Evolutionary conservation across 1,284 basidiomycete species (phyloP).

Genomic region (Psilocybe mexicana): DNA sequence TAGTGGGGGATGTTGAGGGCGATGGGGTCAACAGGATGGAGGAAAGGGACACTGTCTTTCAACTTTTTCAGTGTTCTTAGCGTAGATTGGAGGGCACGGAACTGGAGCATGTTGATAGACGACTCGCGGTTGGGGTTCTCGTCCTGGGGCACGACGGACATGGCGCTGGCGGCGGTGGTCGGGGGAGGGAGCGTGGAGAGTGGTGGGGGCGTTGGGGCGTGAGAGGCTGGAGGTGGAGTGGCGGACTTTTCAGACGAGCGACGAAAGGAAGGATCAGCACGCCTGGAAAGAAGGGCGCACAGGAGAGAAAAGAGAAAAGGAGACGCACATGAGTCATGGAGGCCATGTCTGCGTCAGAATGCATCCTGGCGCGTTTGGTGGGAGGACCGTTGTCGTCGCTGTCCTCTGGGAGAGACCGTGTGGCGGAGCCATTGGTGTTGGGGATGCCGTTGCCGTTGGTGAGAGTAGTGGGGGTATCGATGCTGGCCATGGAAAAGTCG

Average conservation of each 20-base stretch:
- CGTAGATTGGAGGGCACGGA: slow-evolving; percentile 80
- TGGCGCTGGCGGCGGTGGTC: slow-evolving; percentile 14
- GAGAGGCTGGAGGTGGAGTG: slow-evolving; percentile 64
- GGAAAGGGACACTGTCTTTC: slow-evolving; percentile 83
- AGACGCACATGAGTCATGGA: slow-evolving; percentile 63
- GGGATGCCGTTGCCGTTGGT: not conserved
- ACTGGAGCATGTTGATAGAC: slow-evolving; percentile 64
- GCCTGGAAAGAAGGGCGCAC: slow-evolving; percentile 46
- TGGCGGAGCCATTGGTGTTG: slow-evolving; percentile 31
- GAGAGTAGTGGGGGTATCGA: slow-evolving; percentile 19
- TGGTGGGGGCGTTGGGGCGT: slow-evolving; percentile 35
- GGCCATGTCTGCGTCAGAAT: slow-evolving; percentile 55
- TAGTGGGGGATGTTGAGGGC: slow-evolving; percentile 93
- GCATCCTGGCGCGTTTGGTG: slow-evolving; percentile 52
- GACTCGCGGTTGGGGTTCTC: slow-evolving; percentile 28
- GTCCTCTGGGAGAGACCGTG: slow-evolving; percentile 35
- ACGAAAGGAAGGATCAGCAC: slow-evolving; percentile 49
- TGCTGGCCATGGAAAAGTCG: slow-evolving; percentile 41
- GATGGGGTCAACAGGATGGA: slow-evolving; percentile 89
- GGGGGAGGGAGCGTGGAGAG: slow-evolving; percentile 31
- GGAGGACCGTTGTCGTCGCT: slow-evolving; percentile 69
- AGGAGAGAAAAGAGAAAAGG: slow-evolving; percentile 32
- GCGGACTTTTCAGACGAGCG: slow-evolving; percentile 61
- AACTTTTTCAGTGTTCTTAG: slow-evolving; percentile 86
- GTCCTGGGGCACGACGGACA: slow-evolving; percentile 15